Evolutionary conservation across 2,329 filamentous ascomycete species (phyloP).

Genomic region (Cercospora zeina): DNA sequence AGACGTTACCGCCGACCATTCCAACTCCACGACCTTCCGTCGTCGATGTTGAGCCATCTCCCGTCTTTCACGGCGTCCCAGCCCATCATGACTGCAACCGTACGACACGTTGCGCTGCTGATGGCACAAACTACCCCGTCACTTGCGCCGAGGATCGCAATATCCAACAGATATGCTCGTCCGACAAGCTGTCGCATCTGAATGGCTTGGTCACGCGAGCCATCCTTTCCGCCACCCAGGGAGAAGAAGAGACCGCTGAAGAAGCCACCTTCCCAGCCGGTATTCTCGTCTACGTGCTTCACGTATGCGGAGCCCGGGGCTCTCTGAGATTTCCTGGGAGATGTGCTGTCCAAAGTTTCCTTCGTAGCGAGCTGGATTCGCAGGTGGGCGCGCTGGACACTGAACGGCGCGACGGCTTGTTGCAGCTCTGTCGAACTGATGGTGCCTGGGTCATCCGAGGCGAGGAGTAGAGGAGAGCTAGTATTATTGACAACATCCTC

Average conservation of each 20-base stretch:
- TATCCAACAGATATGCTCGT: constrained; percentile 77
- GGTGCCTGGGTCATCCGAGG: constrained; percentile 79
- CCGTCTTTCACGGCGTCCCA: constrained; percentile 67
- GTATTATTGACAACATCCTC: constrained; percentile 48
- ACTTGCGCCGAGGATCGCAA: constrained; percentile 68
- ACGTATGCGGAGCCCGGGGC: constrained; percentile 56
- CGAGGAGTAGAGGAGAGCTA: constrained; percentile 58
- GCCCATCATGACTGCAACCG: constrained; percentile 83
- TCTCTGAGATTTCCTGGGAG: constrained; percentile 34
- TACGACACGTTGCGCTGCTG: constrained; percentile 65
- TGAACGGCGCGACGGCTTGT: constrained; percentile 38
- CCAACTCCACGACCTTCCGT: constrained; percentile 48
- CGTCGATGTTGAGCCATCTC: constrained; percentile 79
- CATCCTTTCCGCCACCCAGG: constrained; percentile 49
- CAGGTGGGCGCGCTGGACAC: constrained; percentile 63
- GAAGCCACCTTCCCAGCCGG: constrained; percentile 88
- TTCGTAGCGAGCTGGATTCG: constrained; percentile 74
- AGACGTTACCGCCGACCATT: constrained; percentile 32
- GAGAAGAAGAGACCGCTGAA: constrained; percentile 80
- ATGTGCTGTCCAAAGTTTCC: constrained; percentile 46
- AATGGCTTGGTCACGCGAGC: constrained; percentile 53
- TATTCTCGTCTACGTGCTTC: constrained; percentile 71
- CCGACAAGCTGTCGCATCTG: constrained; percentile 72
- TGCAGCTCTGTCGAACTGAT: constrained; percentile 67
- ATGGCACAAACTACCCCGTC: constrained; percentile 77